Evolutionary conservation across 139 green algal genomes (phyloP), one percentile per base, ranked within the genome.

Genomic region (Protoeuglena noctilucae): DNA sequence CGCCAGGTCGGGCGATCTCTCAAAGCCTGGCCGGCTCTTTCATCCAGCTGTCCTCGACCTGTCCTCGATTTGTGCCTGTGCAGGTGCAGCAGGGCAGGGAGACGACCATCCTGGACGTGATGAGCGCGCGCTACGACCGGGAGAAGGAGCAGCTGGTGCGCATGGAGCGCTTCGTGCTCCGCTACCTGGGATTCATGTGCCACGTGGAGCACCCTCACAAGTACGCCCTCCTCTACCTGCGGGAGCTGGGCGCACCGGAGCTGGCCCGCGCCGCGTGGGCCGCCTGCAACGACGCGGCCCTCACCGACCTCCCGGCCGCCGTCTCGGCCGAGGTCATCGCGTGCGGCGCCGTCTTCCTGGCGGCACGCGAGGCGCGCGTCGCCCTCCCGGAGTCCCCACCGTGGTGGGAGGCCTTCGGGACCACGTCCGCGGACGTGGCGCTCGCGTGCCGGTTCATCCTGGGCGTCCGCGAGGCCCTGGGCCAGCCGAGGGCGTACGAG

Each of bases 141-240:
- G 52, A 84, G 56, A 86, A 86, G 60, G 56, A 72, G 16, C 48
- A 67, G 21, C 48, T 87, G n/a, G 68, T 84, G 3, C 65, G 57
- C 9, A 77, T 78, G 2, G 86, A 95, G 73, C 67, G 77, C 1
- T 70, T 82, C 31, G 68, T 94, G 55, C 78, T 95, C 26, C 75
- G 78, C 25, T 67, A 72, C 3, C 85, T 93, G 61, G 83, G 83
- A 17, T 93, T 93, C 58, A 73, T 93, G 7, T 58, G 78, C 29
- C 79, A 93, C 60, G 77, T 85, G 39, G 81, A 93, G 49, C 87
- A 94, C 59, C 87, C 87, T 0, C 87, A 96, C 71, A 93, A 88
- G 58, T 83, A 84, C 43, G 61, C 93, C 24, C 73, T 94, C 53
- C 87, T 74, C 61, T 87, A 88, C 56, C 57, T 81, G 21, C 34